phyloP scores from a whole-genome alignment of 2,329 filamentous ascomycete species.

The Aaosphaeria pasadenensis region DNA sequence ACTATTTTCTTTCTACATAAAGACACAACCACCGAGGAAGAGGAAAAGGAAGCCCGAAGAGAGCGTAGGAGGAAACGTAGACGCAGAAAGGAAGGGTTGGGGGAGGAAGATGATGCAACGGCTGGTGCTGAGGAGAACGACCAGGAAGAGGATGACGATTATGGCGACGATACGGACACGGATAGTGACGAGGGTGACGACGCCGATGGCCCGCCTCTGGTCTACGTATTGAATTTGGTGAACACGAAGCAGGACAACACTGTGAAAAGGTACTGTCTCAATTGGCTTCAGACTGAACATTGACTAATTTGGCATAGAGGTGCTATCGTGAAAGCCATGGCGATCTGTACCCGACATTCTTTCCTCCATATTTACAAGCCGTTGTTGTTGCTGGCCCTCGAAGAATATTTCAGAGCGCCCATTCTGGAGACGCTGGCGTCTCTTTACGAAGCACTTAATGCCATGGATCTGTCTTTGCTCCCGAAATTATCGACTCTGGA shows the following conservation, averaged over 20 bases:
- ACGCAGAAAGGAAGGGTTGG: constrained; percentile 38
- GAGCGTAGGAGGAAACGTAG: constrained; percentile 55
- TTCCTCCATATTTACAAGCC: constrained; percentile 99
- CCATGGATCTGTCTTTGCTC: constrained; percentile 94
- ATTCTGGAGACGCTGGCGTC: constrained; percentile 82
- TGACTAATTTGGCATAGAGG: constrained; percentile 55
- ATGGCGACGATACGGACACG: constrained; percentile 48
- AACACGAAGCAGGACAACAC: constrained; percentile 97
- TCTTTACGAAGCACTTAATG: constrained; percentile 89
- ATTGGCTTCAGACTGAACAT: no score
- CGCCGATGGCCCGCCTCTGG: constrained; percentile 81
- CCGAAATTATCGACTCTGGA: constrained; percentile 81
- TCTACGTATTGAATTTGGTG: constrained; percentile 95
- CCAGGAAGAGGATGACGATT: constrained; percentile 41
- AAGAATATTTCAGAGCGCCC: constrained; percentile 95
- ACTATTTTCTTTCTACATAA: constrained; percentile 99
- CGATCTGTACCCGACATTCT: constrained; percentile 94
- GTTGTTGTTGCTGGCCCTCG: constrained; percentile 80
- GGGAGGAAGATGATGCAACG: constrained; percentile 35
- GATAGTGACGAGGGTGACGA: constrained; percentile 55
- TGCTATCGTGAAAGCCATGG: constrained; percentile 96
- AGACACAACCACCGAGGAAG: constrained; percentile 81
- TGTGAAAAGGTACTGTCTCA: constrained; percentile 60
- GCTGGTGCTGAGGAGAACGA: constrained; percentile 27
- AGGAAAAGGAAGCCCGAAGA: constrained; percentile 58